Conservation (phyloP, 1,284 basidiomycete genomes). For the Limonomyces culmigenus region DNA sequence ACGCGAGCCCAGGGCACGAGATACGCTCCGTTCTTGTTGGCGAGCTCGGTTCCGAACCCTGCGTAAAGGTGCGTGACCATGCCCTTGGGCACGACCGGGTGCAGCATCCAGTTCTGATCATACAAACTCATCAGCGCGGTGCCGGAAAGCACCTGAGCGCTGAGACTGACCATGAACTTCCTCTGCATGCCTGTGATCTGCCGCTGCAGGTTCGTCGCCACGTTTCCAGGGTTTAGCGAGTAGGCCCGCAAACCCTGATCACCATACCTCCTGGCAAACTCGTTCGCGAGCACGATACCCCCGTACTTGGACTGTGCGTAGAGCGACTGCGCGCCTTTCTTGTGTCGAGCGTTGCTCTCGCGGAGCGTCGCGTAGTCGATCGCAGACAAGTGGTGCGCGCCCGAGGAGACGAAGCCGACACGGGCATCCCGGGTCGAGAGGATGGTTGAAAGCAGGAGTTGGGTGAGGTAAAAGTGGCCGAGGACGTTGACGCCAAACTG, state of each 20-base stretch:
- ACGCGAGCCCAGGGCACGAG: slow-evolving; percentile 28
- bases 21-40: slow-evolving; percentile 19
- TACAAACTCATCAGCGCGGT: too few relatives aligned
- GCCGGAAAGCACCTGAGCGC: background rate
- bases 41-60: slow-evolving; percentile 23
- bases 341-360: slow-evolving; percentile 13
- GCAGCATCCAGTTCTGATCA: slow-evolving; percentile 8
- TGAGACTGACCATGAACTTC: background rate
- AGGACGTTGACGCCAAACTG: slow-evolving; percentile 47
- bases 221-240: slow-evolving; percentile 11
- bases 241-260: slow-evolving; percentile 12
- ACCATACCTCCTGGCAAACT: slow-evolving; percentile 10
- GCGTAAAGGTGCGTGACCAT: slow-evolving; percentile 29
- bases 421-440: slow-evolving; percentile 14
- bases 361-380: slow-evolving; percentile 15
- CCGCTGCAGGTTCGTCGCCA: slow-evolving; percentile 1
- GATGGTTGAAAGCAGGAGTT: slow-evolving; percentile 19
- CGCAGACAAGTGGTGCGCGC: slow-evolving; percentile 4
- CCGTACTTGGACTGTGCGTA: slow-evolving; percentile 30
- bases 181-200: background rate
- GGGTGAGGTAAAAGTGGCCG: slow-evolving; percentile 32
- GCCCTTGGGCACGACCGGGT: slow-evolving; percentile 13
- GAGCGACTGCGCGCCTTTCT: slow-evolving; percentile 12
- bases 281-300: slow-evolving; percentile 14
- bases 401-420: slow-evolving; percentile 18